Base-by-base conservation (phyloP, 129 eudicot species). In the Artemisia argyi region DNA sequence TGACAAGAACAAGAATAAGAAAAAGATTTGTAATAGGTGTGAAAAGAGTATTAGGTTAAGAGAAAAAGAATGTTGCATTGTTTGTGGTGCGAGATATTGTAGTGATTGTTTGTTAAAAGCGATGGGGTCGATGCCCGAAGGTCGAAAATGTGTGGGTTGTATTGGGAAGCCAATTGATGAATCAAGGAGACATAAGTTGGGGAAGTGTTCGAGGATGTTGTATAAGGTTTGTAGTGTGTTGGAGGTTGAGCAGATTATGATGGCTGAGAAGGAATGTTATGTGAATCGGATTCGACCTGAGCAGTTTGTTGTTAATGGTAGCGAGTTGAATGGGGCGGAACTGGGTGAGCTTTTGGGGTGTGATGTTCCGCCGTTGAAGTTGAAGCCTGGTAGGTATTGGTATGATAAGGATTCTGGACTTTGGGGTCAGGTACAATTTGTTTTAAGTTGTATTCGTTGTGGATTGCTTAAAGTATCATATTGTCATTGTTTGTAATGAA, bases 41-140 rank as follows among this genome's bases (percentile, higher is more conserved):
- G 68, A 42, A 46, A 83, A 83, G 32, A 67, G 80, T 56, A 65
- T 62, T 19, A 64, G 80, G 72, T 49, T 83, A 68, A 78, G 61
- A 42, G 83, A 75, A 49, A 78, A 55, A 22, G 83, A 83, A 60
- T 30, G 10, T 12, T 83, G 86, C 35, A 69, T 83, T 19, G 88
- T 84, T 62, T 84, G 88, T 71, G 73, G 73, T 47, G 78, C 75
- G 7, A 78, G 79, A 17, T 82, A 77, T 56, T 82, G 85, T 56
- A 64, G 80, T 58, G 65, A 73, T 12, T 82, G 86, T 78, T 51
- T 82, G 51, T 44, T 82, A 2, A 78, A 76, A 54, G 83, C 86
- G 1, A 82, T 82, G 86, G 86, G 86, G 30, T 78, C 86, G 17
- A 82, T 78, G 86, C 86, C 86, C 0, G 83, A 82, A 79, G 86